These are phyloP conservation scores for Juglanconis oblonga DNA, from an alignment of 2,329 filamentous ascomycete species.

Conservation along the genomic window DNA sequence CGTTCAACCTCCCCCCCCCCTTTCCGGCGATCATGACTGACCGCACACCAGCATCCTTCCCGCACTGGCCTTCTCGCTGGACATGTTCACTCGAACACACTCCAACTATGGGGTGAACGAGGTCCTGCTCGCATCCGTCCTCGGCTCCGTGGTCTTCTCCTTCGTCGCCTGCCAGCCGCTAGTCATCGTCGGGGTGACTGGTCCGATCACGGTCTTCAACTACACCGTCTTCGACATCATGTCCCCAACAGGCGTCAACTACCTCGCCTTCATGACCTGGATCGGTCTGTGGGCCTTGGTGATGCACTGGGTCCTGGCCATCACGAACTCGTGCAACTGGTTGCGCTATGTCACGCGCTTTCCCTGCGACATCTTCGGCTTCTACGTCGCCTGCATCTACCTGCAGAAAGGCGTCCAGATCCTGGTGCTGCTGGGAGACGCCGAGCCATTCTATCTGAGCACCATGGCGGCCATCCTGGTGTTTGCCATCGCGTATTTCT, in stretches of 20 bases:
- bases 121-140: constrained; percentile 79
- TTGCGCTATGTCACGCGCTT: constrained; percentile 89
- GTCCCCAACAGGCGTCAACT: constrained; percentile 70
- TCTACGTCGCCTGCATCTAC: constrained; percentile 91
- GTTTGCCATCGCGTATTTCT: constrained; percentile 72
- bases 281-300: constrained; percentile 85
- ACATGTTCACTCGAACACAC: constrained; percentile 88
- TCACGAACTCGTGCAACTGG: constrained; percentile 83
- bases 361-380: constrained; percentile 90
- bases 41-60: constrained; percentile 67
- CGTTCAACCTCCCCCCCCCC: neutral
- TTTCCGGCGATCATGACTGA: neutral
- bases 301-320: constrained; percentile 79
- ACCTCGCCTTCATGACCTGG: constrained; percentile 89
- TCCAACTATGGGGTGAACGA: constrained; percentile 89
- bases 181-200: constrained; percentile 87
- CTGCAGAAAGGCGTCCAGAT: constrained; percentile 89
- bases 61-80: constrained; percentile 82
- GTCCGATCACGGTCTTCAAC: constrained; percentile 90
- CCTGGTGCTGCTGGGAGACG: constrained; percentile 68
- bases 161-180: constrained; percentile 79
- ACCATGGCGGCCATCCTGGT: constrained; percentile 75
- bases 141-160: constrained; percentile 79
- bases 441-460: constrained; percentile 72
- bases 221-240: constrained; percentile 94